Conservation (phyloP, 441 rosid species). For the Mallotus repandus region DNA sequence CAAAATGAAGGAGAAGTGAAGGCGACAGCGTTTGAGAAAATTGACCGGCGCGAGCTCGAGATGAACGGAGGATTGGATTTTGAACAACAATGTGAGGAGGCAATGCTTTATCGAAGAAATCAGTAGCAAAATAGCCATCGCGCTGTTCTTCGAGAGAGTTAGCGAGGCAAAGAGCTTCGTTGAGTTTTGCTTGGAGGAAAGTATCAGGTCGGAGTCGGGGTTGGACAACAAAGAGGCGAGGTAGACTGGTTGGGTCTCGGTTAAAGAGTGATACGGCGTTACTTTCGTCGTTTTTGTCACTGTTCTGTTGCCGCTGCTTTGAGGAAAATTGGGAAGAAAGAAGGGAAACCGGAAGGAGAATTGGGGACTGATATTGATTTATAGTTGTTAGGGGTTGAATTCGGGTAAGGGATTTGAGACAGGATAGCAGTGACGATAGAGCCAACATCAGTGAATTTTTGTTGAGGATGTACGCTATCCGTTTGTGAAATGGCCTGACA, state of each 20-base stretch:
- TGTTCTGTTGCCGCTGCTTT: conserved; percentile 24
- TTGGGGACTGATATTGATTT: conserved; percentile 15
- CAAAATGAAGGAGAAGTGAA: not conserved
- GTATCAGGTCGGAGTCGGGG: conserved; percentile 67
- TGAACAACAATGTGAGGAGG: conserved; percentile 80
- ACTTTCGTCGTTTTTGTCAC: conserved; percentile 23
- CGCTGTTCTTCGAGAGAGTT: conserved; percentile 94
- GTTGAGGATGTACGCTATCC: too few species aligned
- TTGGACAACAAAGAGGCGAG: conserved; percentile 82
- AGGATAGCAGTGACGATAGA: conserved; percentile 32
- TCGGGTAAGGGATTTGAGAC: conserved; percentile 27
- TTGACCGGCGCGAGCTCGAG: conserved; percentile 66
- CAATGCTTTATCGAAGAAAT: conserved; percentile 64
- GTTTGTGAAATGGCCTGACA: too few species aligned
- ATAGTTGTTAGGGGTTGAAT: too few species aligned
- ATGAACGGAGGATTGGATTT: conserved; percentile 64
- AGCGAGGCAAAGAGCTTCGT: conserved; percentile 86
- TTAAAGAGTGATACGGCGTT: conserved; percentile 42
- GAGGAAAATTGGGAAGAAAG: conserved; percentile 24
- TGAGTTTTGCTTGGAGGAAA: conserved; percentile 69
- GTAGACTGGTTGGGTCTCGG: conserved; percentile 60
- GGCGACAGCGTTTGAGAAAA: not conserved
- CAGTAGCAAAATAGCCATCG: conserved; percentile 63
- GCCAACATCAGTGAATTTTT: conserved; percentile 29
- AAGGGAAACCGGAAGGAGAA: not conserved